Conservation (phyloP, 768 basidiomycete genomes). For the Porphyrellus cyaneotinctus region DNA sequence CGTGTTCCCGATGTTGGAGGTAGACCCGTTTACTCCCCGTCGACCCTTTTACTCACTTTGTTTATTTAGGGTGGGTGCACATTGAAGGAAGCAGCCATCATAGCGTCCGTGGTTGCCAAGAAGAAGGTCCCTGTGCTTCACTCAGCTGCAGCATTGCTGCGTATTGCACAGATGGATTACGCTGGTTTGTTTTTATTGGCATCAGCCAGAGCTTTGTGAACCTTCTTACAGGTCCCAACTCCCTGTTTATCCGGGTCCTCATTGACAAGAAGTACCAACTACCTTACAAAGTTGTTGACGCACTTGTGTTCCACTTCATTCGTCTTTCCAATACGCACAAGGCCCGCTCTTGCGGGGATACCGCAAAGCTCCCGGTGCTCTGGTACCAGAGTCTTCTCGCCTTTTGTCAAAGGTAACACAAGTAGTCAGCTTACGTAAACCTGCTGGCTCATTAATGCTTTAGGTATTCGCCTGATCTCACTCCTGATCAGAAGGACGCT, state of each 20-base stretch:
- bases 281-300: conserved; percentile 96
- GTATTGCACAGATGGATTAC: conserved; percentile 96
- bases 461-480: conserved; percentile 91
- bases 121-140: conserved; percentile 96
- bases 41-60: conserved; percentile 28
- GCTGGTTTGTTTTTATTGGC: conserved; percentile 49
- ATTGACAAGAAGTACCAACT: conserved; percentile 97
- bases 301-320: conserved; percentile 97
- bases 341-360: conserved; percentile 61
- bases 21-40: conserved; percentile 35
- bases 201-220: background rate
- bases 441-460: background rate
- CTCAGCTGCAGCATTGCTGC: conserved; percentile 89
- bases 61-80: conserved; percentile 68
- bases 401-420: conserved; percentile 78
- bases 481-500: conserved; percentile 96
- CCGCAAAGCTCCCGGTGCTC: conserved; percentile 86
- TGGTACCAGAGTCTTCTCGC: conserved; percentile 98
- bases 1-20: conserved; percentile 91
- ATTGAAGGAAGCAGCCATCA: conserved; percentile 89
- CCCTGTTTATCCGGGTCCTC: conserved; percentile 93
- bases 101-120: conserved; percentile 86
- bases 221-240: conserved; percentile 66
- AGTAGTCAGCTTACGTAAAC: background rate
- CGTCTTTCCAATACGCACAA: conserved; percentile 90